These are phyloP conservation scores for Rosellinia necatrix DNA, from an alignment of 2,329 filamentous ascomycete species.

Conservation along the genomic window DNA sequence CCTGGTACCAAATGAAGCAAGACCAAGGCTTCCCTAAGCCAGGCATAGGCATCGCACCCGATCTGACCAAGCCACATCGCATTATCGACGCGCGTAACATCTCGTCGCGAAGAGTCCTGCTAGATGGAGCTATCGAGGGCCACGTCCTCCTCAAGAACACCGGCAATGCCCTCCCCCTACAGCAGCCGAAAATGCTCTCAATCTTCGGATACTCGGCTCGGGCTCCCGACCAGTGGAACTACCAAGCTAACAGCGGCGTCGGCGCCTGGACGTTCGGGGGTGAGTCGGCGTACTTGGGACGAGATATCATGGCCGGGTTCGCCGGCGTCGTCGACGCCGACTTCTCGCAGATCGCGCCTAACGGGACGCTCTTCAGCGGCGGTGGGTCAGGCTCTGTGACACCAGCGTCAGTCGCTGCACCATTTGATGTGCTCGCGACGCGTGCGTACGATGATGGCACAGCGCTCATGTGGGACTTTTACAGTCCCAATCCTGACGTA, in stretches of 20 bases:
- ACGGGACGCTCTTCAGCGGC: conserved; percentile 51
- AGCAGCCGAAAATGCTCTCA: conserved; percentile 55
- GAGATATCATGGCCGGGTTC: conserved; percentile 38
- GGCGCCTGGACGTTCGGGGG: conserved; percentile 48
- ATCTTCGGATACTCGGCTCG: conserved; percentile 66
- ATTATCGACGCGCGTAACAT: conserved; percentile 60
- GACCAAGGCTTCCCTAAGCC: conserved; percentile 52
- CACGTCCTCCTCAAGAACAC: conserved; percentile 68
- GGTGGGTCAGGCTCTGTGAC: conserved; percentile 55
- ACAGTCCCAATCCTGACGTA: conserved; percentile 52
- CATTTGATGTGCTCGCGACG: conserved; percentile 59
- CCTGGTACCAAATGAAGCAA: conserved; percentile 62
- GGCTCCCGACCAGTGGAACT: conserved; percentile 49
- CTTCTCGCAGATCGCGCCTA: conserved; percentile 50
- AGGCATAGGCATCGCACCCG: conserved; percentile 56
- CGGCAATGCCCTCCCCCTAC: conserved; percentile 59
- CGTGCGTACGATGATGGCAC: conserved; percentile 61
- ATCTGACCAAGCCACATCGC: conserved; percentile 54
- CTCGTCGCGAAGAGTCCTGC: conserved; percentile 46
- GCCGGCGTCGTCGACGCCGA: conserved; percentile 39
- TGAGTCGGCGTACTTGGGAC: conserved; percentile 43
- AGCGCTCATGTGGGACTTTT: conserved; percentile 64
- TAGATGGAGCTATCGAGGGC: conserved; percentile 65
- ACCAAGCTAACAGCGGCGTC: conserved; percentile 44
- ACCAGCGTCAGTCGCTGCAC: conserved; percentile 54